Base-by-base conservation (phyloP, 2,329 filamentous ascomycete species). In the Fusarium citri region DNA sequence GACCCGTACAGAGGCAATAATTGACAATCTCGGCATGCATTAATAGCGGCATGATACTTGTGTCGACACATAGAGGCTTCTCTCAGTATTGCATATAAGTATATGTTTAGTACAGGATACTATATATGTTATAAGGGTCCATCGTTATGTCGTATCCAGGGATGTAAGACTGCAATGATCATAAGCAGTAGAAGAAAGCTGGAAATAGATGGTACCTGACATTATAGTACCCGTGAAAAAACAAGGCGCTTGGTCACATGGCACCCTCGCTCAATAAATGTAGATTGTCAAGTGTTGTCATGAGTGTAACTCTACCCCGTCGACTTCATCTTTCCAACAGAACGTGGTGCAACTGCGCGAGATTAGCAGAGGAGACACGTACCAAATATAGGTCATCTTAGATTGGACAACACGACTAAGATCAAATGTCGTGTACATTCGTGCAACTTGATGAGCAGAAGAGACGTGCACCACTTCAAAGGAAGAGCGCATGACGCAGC, bases 361-460 rank as follows among this genome's bases (percentile, higher is more conserved):
- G 15, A 67, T 69, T 48, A 48, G 30, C 30, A 43, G 45, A 56
- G 48, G 47, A 42, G 51, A 40, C 25, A 50, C 45, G 22, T 53
- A 40, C 66, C 58, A 64, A 68, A 70, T 59, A 55, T 68, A 70
- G 67, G 15, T 47, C 61, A 53, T 8, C 26, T 22, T 45, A 59
- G 28, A 41, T 59, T 55, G 28, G 28, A 55, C 22, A n/a, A 40
- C 42, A 47, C 42, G 45, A 43, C 37, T 41, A 55, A 56, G 42
- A 43, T 43, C 28, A 55, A 40, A 30, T 46, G 62, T 26, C 20
- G 49, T 25, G 43, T 54, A 63, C 59, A 18, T 23, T 26, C 22
- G 45, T 55, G 37, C 34, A 70, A 55, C 20, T 47, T 18, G 10
- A 25, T 28, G 11, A 68, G 18, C 18, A 51, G 23, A 26, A 34